These are phyloP conservation scores for Umbelopsis sp. DNA, from an alignment of 371 early-diverging fungal species.

Conservation along the genomic window DNA sequence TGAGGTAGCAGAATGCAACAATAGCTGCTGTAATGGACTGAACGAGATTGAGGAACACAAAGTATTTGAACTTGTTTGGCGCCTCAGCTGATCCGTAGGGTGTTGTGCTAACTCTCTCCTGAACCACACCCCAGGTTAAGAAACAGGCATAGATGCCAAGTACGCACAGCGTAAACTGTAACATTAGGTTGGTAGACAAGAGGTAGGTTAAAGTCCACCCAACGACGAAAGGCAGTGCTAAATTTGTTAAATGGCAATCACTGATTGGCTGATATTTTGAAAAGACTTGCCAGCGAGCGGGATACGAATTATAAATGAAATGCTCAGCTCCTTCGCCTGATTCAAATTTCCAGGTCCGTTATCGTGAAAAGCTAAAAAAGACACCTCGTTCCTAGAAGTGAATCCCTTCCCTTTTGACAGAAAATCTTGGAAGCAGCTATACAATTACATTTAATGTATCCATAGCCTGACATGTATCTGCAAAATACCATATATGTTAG, in stretches of 20 bases:
- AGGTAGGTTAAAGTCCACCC: neutral
- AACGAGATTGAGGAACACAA: slow-evolving; percentile 85
- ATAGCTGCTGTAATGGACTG: slow-evolving; percentile 81
- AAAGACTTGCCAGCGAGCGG: neutral
- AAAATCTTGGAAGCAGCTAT: no score
- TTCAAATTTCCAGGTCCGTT: no score
- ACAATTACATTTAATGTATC: no score
- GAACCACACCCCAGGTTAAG: slow-evolving; percentile 93
- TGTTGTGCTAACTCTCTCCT: slow-evolving; percentile 90
- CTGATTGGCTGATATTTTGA: neutral
- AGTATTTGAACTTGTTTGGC: slow-evolving; percentile 79
- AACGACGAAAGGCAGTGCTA: neutral
- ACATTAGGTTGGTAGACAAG: slow-evolving; percentile 38
- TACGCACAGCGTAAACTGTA: slow-evolving; percentile 75
- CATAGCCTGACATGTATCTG: no score
- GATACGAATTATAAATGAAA: neutral
- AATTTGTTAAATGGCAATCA: slow-evolving; percentile 5
- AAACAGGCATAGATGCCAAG: slow-evolving; percentile 94
- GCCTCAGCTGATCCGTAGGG: slow-evolving; percentile 67
- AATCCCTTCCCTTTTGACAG: no score
- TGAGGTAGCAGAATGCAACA: slow-evolving; percentile 77
- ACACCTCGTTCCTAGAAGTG: no score
- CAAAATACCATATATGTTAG: no score
- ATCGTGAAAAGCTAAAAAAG: no score
- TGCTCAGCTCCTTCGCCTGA: neutral